Base-by-base conservation (phyloP, 169 alveolate species). In the Neospora caninum region DNA sequence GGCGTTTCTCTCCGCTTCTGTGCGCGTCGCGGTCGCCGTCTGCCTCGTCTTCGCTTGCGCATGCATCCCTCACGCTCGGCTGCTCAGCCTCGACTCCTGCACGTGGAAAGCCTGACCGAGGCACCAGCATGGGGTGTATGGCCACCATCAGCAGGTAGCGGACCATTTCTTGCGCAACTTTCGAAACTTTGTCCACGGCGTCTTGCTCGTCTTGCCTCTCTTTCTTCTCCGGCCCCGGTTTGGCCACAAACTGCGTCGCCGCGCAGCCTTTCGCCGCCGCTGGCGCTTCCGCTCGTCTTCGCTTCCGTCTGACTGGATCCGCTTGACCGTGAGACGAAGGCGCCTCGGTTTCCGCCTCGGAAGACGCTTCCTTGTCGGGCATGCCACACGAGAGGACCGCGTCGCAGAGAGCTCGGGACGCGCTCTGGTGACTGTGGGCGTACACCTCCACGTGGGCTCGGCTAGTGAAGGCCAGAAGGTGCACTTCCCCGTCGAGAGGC, bases 401-500 rank as follows among this genome's bases (percentile, higher is more conserved):
- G 49, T n/a, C 84, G 4, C 84, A 38, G 20, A 91, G 94, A 38
- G 38, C 58, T 78, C 39, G 80, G 36, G 94, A 10, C 53, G 88
- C 80, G 2, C 29, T 43, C 36, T 84, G 73, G 45, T 91, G 64
- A 0, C 45, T 49, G 31, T 6, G 73, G 10, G 89, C 49, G 80
- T 91, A 91, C 82, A 36, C 73, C 82, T 27, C 78, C 58, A 2
- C 64, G 89, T 91, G 89, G 39, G 42, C 58, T 16, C 42, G 34
- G 39, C 88, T 34, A 9, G 84, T 16, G 38, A 91, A 86, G 53
- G 42, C 27, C 80, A 91, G 80, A 54, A 70, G 53, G 27, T 43
- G 88, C 34, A 91, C 42, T 41, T 73, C n/a, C 9, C 94, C 45
- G 39, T 91, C 39, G 45, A 39, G 53, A 25, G 94, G 94, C 53